Evolutionary conservation across 2,329 filamentous ascomycete species (phyloP), one percentile per base, ranked within the genome.

Genomic region (Monosporascus sp.): DNA sequence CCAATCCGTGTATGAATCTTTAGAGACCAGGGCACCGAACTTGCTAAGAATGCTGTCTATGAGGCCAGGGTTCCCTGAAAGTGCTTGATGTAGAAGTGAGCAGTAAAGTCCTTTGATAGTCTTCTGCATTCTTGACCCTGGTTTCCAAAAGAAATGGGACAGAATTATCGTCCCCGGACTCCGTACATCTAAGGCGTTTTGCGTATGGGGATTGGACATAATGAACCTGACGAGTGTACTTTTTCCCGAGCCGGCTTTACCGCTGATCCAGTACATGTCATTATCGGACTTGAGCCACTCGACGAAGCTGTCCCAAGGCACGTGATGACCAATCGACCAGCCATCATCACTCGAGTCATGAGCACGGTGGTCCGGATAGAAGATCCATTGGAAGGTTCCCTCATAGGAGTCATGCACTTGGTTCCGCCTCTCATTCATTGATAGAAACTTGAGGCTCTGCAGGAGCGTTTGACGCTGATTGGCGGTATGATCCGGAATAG

Each of bases 201-300:
- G 26, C 26, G 52, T 54, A 44, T n/a, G 35, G 22, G 38, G 40
- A 11, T 35, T 49, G 9, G 49, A 40, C 7, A 52, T 4, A 35
- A 60, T 17, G 26, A 51, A 61, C 17, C 55, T 60, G 17, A 58
- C 27, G 3, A 60, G 41, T n/a, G 58, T 60, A n/a, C 54, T 56
- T 41, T 60, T 60, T 1, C 59, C 56, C 1, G 59, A 61, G 8
- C 54, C 51, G 2, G 59, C 54, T 38, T 60, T 61, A 16, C 58
- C 57, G 16, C 45, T 58, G 19, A 60, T 53, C 55, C 59, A 58
- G 37, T 58, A 61, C 3, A 58, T 43, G 8, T 48, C 19, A 22
- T 47, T 44, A 11, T 54, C 49, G 24, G 56, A 55, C 24, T 41
- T 55, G 6, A 57, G 48, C 56, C 54, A 58, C 22, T 58, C 52